Percentiles rank a stretch among this genome's conserved stretches.
Conservation (phyloP, 164 flowering plant genomes). For the Chloranthus sessilifolius region DNA sequence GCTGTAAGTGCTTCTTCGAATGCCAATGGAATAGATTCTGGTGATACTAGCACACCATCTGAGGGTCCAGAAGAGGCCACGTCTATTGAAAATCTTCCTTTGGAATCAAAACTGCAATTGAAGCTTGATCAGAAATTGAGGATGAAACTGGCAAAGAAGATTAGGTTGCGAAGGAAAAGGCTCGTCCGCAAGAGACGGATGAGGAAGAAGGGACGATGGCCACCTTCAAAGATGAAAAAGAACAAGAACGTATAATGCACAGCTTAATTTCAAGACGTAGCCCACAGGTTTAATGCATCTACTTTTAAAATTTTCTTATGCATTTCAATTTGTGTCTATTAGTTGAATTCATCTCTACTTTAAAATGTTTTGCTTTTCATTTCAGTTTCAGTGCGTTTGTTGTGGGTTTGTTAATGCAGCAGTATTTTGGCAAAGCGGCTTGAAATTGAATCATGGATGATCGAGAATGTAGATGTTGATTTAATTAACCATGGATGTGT, state of each 20-base stretch:
- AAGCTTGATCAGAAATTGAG: slow-evolving; percentile 51
- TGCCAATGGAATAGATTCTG: slow-evolving; percentile 27
- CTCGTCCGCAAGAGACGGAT: slow-evolving; percentile 68
- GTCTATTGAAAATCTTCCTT: slow-evolving; percentile 61
- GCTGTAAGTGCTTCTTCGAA: slow-evolving; percentile 43
- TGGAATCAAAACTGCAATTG: slow-evolving; percentile 74
- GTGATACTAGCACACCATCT: slow-evolving; percentile 15
- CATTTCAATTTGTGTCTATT: slow-evolving; percentile 8
- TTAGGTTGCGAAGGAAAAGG: slow-evolving; percentile 69
- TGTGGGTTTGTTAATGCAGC: background rate
- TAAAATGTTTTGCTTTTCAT: too few species aligned
- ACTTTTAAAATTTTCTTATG: too few species aligned
- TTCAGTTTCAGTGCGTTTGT: background rate
- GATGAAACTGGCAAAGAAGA: slow-evolving; percentile 90
- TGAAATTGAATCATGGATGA: background rate
- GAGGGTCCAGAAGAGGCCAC: slow-evolving; percentile 32
- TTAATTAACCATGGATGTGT: too few species aligned
- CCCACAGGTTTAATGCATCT: slow-evolving; percentile 24
- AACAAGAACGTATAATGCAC: slow-evolving; percentile 59
- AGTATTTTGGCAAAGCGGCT: background rate
- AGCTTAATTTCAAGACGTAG: slow-evolving; percentile 2
- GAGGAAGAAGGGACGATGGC: slow-evolving; percentile 99
- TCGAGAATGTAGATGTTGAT: too few species aligned
- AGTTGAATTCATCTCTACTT: slow-evolving; percentile 3
- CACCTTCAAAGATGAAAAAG: slow-evolving; percentile 95